Percentiles rank a stretch among this genome's conserved stretches.
Conservation (phyloP, 2,329 filamentous ascomycete genomes). For the Xylaria multiplex region DNA sequence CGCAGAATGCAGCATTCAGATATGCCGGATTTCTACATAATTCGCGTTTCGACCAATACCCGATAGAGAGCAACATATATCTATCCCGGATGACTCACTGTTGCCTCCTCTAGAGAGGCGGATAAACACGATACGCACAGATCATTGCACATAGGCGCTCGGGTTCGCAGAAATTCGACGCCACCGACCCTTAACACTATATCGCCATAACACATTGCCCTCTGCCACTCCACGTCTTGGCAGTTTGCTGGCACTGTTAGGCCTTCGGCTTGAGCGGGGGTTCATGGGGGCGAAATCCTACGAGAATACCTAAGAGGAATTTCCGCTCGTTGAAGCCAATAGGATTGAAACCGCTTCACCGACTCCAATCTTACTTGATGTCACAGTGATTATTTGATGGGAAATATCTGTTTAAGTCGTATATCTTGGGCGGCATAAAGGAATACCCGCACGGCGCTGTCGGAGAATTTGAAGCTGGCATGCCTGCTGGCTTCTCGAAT, state of each 20-base stretch:
- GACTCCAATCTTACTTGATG: conserved; percentile 28
- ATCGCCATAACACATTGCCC: conserved; percentile 21
- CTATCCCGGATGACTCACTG: conserved; percentile 1
- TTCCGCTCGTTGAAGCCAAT: conserved; percentile 26
- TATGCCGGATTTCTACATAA: conserved; percentile 1
- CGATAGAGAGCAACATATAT: neutral
- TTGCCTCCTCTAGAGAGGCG: conserved; percentile 3
- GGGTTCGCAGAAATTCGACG: conserved; percentile 19
- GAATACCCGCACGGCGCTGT: conserved; percentile 6
- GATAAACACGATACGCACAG: conserved; percentile 6
- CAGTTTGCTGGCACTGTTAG: conserved; percentile 36
- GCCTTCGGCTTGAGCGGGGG: conserved; percentile 39
- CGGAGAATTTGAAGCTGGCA: conserved; percentile 14
- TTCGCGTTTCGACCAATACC: conserved; percentile 15
- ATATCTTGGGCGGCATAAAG: conserved; percentile 25
- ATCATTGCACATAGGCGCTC: conserved; percentile 20
- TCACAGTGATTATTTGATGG: conserved; percentile 27
- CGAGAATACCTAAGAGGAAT: conserved; percentile 27
- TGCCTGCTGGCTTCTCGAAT: conserved; percentile 31
- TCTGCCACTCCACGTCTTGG: conserved; percentile 35
- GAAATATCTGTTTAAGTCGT: conserved; percentile 22
- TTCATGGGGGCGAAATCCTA: conserved; percentile 47
- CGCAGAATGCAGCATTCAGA: conserved; percentile 21
- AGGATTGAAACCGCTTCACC: conserved; percentile 27
- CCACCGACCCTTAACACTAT: conserved; percentile 19